Conservation (phyloP, 352 stramenopile genomes). For the Pythium myriotylum region DNA sequence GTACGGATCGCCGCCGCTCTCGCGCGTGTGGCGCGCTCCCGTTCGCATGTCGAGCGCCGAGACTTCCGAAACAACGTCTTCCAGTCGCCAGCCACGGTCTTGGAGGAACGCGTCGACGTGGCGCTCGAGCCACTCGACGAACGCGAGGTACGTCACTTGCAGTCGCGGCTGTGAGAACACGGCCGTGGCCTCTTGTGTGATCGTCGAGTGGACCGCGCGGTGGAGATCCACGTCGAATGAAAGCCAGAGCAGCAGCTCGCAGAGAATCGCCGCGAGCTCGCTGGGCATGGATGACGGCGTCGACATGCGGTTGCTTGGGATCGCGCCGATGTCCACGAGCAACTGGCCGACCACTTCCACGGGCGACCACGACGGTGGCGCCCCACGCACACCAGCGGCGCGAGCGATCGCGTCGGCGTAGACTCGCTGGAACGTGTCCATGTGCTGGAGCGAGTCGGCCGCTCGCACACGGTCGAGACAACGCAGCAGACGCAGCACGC, state of each 20-base stretch:
- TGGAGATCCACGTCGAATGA: constrained; percentile 18
- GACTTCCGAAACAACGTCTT: constrained; percentile 1
- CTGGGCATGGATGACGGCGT: background rate
- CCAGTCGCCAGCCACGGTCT: constrained; percentile 12
- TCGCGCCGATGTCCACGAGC: background rate
- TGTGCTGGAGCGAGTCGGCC: constrained; percentile 7
- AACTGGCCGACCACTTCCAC: constrained; percentile 4
- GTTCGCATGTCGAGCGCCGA: background rate
- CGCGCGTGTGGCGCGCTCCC: background rate
- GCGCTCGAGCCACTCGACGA: constrained; percentile 11
- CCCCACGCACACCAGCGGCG: background rate
- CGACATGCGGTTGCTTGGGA: background rate
- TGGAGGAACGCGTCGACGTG: constrained; percentile 15
- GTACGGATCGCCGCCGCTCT: background rate
- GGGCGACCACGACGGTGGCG: background rate
- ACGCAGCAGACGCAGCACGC: constrained; percentile 3
- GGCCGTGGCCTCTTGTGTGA: constrained; percentile 3
- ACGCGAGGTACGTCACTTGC: background rate
- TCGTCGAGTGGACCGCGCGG: constrained; percentile 1
- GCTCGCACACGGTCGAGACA: constrained; percentile 2
- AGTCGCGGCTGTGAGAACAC: constrained; percentile 3
- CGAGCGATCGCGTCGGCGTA: constrained; percentile 10
- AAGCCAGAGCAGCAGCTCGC: constrained; percentile 18
- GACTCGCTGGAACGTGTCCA: constrained; percentile 16
- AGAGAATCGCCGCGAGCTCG: constrained; percentile 8